Evolutionary conservation across 2,329 filamentous ascomycete genomes (phyloP).

Genomic region (Penicillium sp.): DNA sequence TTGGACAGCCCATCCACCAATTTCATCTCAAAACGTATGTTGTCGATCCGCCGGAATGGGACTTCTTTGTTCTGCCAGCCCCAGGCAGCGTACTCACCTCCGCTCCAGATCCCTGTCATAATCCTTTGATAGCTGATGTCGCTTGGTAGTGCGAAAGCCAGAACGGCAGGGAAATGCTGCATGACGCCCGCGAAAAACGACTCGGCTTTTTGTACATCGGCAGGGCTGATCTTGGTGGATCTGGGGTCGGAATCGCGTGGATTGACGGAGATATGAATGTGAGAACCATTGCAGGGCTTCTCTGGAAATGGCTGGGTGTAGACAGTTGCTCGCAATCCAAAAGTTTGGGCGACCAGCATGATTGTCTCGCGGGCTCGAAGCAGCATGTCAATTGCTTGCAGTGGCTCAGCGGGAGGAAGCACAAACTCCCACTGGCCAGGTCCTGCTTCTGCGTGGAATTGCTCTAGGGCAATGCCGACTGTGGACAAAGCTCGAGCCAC

Average conservation of each 20-base stretch:
- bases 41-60: constrained; percentile 67
- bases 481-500: constrained; percentile 17
- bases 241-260: constrained; percentile 32
- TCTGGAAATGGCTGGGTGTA: constrained; percentile 19
- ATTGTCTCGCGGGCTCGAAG: constrained; percentile 26
- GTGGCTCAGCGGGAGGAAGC: constrained; percentile 20
- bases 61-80: constrained; percentile 79
- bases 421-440: constrained; percentile 32
- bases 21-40: constrained; percentile 76
- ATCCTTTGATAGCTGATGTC: constrained; percentile 70
- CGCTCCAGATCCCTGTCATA: constrained; percentile 71
- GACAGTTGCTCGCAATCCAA: constrained; percentile 24
- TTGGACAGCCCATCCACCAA: constrained; percentile 79
- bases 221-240: not conserved
- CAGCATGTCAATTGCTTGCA: constrained; percentile 25
- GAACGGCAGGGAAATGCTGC: constrained; percentile 64
- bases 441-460: constrained; percentile 29
- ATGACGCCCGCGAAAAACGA: constrained; percentile 74
- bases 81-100: constrained; percentile 78
- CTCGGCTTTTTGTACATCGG: constrained; percentile 45
- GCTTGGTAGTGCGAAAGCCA: constrained; percentile 69
- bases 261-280: constrained; percentile 52
- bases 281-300: constrained; percentile 22
- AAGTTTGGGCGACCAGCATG: constrained; percentile 11
- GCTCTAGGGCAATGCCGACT: constrained; percentile 24